Percentiles rank a stretch among this genome's conserved stretches.
Conservation (phyloP, 2,329 filamentous ascomycete species). For the Aspergillus sp. region DNA sequence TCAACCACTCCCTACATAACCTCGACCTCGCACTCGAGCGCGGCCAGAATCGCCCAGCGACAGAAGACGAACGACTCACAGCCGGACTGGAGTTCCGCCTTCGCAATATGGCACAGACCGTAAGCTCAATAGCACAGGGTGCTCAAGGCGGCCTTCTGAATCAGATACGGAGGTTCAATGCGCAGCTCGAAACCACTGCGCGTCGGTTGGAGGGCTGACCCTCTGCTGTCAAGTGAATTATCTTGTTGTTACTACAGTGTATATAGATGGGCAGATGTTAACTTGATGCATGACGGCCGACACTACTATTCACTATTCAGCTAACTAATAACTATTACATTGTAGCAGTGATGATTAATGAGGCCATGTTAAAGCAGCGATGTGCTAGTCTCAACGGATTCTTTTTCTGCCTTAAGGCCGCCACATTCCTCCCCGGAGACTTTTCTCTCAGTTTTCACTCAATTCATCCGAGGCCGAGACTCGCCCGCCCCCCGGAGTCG, state of each 20-base stretch:
- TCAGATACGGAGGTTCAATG: constrained; percentile 44
- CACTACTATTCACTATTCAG: not conserved
- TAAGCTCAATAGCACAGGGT: constrained; percentile 40
- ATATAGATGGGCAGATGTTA: not conserved
- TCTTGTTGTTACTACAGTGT: not conserved
- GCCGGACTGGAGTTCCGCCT: constrained; percentile 45
- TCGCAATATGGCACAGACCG: constrained; percentile 41
- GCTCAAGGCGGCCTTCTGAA: constrained; percentile 42
- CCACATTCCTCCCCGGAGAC: no score
- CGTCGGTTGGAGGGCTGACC: constrained; percentile 26
- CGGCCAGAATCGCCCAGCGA: constrained; percentile 25
- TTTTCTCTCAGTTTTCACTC: no score
- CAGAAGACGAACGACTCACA: constrained; percentile 23
- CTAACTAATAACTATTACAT: no score
- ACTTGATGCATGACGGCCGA: not conserved
- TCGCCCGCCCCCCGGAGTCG: no score
- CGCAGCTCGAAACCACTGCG: constrained; percentile 40
- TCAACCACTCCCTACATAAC: constrained; percentile 45
- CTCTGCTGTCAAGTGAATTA: not conserved
- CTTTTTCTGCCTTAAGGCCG: no score
- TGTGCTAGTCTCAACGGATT: no score
- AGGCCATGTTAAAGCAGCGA: no score
- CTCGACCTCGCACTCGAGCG: constrained; percentile 44
- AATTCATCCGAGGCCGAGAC: no score
- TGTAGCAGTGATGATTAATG: no score